Conservation (phyloP, 78 protist species). For the Protostelium mycophagum region DNA sequence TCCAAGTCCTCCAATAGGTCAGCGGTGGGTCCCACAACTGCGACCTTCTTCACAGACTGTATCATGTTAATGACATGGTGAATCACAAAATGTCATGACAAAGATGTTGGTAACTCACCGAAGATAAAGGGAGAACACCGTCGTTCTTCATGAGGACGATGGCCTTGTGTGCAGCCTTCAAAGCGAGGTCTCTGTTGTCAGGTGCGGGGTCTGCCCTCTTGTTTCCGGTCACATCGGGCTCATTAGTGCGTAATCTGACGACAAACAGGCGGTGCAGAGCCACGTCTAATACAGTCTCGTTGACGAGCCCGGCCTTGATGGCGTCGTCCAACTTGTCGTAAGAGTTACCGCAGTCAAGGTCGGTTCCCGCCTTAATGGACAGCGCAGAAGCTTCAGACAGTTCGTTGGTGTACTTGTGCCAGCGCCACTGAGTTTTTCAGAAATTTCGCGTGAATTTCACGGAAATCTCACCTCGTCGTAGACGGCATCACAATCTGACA, state of each 20-base stretch:
- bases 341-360: background rate
- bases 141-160: background rate
- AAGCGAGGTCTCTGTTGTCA: background rate
- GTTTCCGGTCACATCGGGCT: background rate
- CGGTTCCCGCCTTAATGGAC: background rate
- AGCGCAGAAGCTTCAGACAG: background rate
- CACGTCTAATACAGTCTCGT: background rate
- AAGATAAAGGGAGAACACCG: background rate
- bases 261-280: background rate
- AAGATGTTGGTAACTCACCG: too few relatives aligned
- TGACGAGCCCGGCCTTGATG: background rate
- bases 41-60: background rate
- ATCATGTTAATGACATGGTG: too few relatives aligned
- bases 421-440: background rate
- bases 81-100: too few relatives aligned
- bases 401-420: background rate
- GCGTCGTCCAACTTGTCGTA: background rate
- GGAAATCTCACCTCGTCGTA: background rate
- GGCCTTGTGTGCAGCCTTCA: background rate
- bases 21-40: background rate
- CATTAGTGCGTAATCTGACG: background rate
- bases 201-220: background rate
- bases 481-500: background rate
- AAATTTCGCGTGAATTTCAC: background rate
- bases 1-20: background rate